Evolutionary conservation across 176 grass and related monocot genomes (phyloP).

Genomic region (Oryza australiensis): DNA sequence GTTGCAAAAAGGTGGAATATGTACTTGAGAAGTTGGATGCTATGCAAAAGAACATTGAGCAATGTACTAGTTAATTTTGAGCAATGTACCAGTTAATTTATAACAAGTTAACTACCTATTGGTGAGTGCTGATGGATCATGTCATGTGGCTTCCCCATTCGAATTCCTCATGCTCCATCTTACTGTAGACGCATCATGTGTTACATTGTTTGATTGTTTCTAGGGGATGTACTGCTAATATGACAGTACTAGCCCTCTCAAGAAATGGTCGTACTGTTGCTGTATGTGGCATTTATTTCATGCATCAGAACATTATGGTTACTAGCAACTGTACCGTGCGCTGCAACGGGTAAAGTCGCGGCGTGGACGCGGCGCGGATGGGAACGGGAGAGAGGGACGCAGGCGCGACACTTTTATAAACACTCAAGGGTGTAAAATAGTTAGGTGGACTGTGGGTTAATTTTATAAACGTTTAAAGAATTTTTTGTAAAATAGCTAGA

Average conservation of each 20-base stretch:
- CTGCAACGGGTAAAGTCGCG: no score
- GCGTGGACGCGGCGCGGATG: no score
- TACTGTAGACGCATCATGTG: not conserved
- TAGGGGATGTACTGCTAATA: not conserved
- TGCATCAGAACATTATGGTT: not conserved
- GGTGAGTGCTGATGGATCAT: constrained; percentile 8
- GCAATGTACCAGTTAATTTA: constrained; percentile 29
- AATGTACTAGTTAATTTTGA: constrained; percentile 43
- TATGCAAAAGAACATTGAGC: constrained; percentile 69
- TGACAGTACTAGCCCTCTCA: not conserved
- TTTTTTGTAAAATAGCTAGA: no score
- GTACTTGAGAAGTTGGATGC: constrained; percentile 71
- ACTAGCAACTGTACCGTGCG: no score
- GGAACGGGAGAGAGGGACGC: no score
- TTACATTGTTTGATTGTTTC: not conserved
- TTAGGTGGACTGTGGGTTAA: no score
- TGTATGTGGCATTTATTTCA: not conserved
- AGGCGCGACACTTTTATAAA: no score
- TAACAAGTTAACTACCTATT: not conserved
- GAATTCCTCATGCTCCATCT: not conserved
- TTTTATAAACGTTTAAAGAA: no score
- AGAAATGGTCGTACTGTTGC: not conserved
- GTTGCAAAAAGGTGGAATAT: constrained; percentile 81
- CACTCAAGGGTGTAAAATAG: no score
- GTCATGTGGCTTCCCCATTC: not conserved